Conservation (phyloP, 73 alveolate species). For the Stentor roeselii region DNA sequence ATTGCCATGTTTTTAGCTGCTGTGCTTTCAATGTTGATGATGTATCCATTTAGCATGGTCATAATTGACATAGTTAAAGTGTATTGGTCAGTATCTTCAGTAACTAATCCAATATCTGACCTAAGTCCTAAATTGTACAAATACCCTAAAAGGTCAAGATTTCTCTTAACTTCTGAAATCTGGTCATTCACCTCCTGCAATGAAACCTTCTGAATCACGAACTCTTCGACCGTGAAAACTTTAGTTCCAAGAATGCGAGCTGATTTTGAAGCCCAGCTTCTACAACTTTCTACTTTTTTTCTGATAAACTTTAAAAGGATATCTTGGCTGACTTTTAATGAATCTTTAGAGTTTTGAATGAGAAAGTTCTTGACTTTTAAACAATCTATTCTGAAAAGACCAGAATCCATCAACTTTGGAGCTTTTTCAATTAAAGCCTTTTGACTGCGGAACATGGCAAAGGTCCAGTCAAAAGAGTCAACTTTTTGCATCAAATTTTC, state of each 20-base stretch:
- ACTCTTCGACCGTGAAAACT: constrained; percentile 9
- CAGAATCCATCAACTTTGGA: neutral
- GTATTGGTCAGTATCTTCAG: constrained; percentile 7
- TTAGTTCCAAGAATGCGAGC: neutral
- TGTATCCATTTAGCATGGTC: neutral
- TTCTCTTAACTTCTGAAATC: neutral
- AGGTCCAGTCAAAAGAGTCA: constrained; percentile 9
- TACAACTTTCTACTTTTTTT: neutral
- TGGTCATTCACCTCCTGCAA: neutral
- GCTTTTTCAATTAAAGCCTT: neutral
- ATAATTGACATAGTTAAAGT: neutral
- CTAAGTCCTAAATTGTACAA: neutral
- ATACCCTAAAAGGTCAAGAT: neutral
- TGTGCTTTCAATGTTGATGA: neutral
- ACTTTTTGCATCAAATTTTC: neutral
- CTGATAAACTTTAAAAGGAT: neutral
- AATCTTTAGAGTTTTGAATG: neutral
- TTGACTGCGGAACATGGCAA: neutral
- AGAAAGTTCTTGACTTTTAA: neutral
- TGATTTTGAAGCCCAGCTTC: constrained; percentile 11
- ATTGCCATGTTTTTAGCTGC: constrained; percentile 1
- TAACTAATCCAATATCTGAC: neutral
- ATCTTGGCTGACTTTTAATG: neutral
- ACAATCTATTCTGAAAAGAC: constrained; percentile 22
- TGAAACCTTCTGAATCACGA: constrained; percentile 4